phyloP scores from a whole-genome alignment of 164 flowering plant genomes.

The Magnolia kwangsiensis region DNA sequence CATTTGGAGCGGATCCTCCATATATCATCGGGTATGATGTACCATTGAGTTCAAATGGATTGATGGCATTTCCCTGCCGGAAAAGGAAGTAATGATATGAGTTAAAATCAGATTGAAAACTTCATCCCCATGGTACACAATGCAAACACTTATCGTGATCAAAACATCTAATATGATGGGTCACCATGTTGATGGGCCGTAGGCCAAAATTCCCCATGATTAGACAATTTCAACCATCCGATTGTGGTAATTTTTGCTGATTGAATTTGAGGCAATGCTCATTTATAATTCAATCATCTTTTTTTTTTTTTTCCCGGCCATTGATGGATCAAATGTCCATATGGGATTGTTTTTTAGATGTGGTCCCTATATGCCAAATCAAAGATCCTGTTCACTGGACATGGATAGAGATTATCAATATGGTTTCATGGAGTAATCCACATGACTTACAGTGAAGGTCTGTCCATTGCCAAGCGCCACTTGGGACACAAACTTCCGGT shows the following conservation, averaged over 20 bases:
- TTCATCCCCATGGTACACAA: not conserved
- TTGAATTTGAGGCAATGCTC: no score
- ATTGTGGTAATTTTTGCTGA: no score
- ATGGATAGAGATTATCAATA: not conserved
- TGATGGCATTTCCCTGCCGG: constrained; percentile 7
- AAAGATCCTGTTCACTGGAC: no score
- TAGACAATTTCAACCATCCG: no score
- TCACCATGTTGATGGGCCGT: no score
- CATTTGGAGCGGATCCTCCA: constrained; percentile 10
- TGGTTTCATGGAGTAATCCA: not conserved
- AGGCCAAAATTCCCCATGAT: no score
- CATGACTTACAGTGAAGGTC: not conserved
- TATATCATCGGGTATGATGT: constrained; percentile 7
- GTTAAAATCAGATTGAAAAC: not conserved
- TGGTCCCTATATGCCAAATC: no score
- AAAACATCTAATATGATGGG: not conserved
- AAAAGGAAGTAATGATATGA: not conserved
- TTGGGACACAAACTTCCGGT: constrained; percentile 9
- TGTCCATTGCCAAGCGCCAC: constrained; percentile 13
- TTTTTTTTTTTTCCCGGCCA: no score
- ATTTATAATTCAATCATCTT: no score
- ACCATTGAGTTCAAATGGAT: constrained; percentile 5
- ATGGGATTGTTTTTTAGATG: no score
- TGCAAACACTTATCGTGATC: not conserved
- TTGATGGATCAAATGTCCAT: no score